Evolutionary conservation across 2,329 filamentous ascomycete genomes (phyloP).

Genomic region (Penicillium digitatum): DNA sequence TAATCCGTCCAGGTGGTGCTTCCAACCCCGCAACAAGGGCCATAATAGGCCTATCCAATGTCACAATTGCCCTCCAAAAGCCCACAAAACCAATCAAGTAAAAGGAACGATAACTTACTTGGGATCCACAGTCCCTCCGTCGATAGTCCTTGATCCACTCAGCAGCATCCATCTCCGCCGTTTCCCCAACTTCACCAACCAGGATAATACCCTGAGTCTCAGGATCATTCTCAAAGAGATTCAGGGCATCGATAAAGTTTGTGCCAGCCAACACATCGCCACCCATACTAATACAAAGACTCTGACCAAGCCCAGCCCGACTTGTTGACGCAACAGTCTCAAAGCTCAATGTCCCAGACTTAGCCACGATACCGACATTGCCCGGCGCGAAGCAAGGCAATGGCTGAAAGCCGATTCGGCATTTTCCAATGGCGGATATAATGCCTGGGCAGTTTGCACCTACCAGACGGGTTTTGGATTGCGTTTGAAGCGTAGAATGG

Average conservation of each 20-base stretch:
- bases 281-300: conserved; percentile 71
- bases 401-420: conserved; percentile 72
- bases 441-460: conserved; percentile 80
- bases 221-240: conserved; percentile 61
- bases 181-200: conserved; percentile 69
- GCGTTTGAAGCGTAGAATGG: conserved; percentile 66
- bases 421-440: conserved; percentile 67
- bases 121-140: conserved; percentile 52
- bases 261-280: conserved; percentile 72
- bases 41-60: conserved; percentile 59
- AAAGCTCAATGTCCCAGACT: conserved; percentile 75
- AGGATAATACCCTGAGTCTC: conserved; percentile 69
- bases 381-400: conserved; percentile 67
- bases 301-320: conserved; percentile 70
- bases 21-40: conserved; percentile 65
- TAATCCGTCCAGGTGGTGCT: conserved; percentile 62
- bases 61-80: conserved; percentile 9
- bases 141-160: conserved; percentile 68
- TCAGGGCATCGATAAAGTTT: conserved; percentile 66
- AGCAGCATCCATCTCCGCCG: conserved; percentile 66
- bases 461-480: conserved; percentile 67
- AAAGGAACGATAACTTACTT: conserved; percentile 51
- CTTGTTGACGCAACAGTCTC: conserved; percentile 73
- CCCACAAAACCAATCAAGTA: not conserved
- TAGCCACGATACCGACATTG: conserved; percentile 70